These are phyloP conservation scores for Cordyceps cateniannulata DNA, from an alignment of 2,329 filamentous ascomycete genomes.

Conservation along the genomic window DNA sequence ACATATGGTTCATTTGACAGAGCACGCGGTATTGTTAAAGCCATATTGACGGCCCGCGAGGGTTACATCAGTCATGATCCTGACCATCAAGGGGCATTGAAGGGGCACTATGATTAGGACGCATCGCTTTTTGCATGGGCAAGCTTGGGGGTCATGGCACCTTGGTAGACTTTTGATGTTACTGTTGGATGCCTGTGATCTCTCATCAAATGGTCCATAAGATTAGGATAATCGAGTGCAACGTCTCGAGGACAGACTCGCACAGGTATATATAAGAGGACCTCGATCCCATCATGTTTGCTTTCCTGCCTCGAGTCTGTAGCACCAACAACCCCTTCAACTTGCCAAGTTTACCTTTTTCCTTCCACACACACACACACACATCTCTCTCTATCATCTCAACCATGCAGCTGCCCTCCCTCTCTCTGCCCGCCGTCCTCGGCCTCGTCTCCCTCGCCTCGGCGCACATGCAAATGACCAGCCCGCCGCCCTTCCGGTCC, in stretches of 20 bases:
- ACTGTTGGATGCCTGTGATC: not conserved
- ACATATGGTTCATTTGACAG: not conserved
- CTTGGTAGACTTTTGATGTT: not conserved
- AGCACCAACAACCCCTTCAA: not conserved
- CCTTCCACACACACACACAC: not conserved
- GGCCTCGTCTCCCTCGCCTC: slow-evolving; percentile 29
- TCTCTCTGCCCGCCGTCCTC: slow-evolving; percentile 28
- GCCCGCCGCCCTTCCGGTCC: slow-evolving; percentile 43
- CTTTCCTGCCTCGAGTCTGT: not conserved
- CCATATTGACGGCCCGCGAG: not conserved
- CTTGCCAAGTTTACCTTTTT: too few relatives aligned
- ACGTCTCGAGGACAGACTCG: not conserved
- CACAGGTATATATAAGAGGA: not conserved
- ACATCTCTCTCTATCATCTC: not conserved
- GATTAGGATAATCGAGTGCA: not conserved
- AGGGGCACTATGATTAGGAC: too few relatives aligned
- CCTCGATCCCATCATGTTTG: not conserved
- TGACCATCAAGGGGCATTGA: not conserved
- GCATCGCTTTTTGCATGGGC: not conserved
- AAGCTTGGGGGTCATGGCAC: not conserved
- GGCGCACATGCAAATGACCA: slow-evolving; percentile 47
- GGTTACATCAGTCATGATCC: not conserved
- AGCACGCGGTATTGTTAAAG: not conserved
- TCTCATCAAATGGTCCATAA: not conserved
- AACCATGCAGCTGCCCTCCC: slow-evolving; percentile 25